Conservation (phyloP, 148 eudicot genomes). For the Gaultheria prostrata region DNA sequence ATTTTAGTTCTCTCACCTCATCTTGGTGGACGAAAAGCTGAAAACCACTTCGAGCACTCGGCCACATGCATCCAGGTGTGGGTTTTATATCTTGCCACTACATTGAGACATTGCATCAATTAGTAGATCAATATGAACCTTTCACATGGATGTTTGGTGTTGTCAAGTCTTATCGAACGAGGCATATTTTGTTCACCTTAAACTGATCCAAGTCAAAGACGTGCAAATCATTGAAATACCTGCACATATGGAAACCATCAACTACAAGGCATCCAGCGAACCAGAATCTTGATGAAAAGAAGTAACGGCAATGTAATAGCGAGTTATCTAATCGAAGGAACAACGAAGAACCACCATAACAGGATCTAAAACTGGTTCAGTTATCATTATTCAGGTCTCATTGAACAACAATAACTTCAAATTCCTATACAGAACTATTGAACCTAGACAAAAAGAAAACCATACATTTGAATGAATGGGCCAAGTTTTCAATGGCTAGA, state of each 20-base stretch:
- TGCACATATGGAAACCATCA: conserved; percentile 32
- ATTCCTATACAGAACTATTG: not conserved
- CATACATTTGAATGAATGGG: not conserved
- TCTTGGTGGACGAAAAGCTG: conserved; percentile 93
- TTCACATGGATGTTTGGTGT: not conserved
- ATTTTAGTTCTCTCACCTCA: conserved; percentile 48
- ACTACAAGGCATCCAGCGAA: not conserved
- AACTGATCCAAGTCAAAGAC: conserved; percentile 93
- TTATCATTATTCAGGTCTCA: not conserved
- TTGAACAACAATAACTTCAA: not conserved
- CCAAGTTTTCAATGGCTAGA: too few relatives aligned
- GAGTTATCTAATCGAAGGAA: not conserved
- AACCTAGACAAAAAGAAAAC: not conserved
- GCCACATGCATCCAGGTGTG: conserved; percentile 86
- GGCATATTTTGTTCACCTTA: conserved; percentile 51
- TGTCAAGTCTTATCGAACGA: not conserved
- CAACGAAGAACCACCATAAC: not conserved
- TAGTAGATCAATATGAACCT: not conserved
- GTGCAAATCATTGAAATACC: conserved; percentile 90
- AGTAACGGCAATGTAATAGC: not conserved
- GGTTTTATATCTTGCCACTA: conserved; percentile 99
- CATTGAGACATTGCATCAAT: conserved; percentile 22
- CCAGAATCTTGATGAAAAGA: conserved; percentile 1
- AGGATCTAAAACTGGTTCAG: not conserved
- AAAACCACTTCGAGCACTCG: conserved; percentile 93